Base-by-base conservation (phyloP, 2,329 filamentous ascomycete species). In the Paecilomyces variotii region DNA sequence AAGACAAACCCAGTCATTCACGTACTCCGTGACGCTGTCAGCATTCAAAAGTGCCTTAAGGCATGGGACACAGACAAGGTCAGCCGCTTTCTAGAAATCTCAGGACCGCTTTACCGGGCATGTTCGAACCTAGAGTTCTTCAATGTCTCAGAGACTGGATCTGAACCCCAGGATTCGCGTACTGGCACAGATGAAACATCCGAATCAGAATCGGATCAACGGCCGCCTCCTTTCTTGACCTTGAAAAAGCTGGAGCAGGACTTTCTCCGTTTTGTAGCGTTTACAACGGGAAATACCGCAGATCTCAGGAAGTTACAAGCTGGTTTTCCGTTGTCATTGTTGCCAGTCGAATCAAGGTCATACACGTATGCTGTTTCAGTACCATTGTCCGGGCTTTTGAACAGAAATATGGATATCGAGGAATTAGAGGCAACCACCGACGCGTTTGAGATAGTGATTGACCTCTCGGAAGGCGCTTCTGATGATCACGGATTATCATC, bases 51-150 rank as follows among this genome's bases (percentile, higher is more conserved):
- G 0, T 84, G 89, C 63, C 76, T 90, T 49, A 80, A 77, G 50
- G 76, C 82, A n/a, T 78, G 78, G 64, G 80, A 85, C 55, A 74
- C 80, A 28, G 75, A 79, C 39, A 84, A 83, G 63, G 78, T 87
- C 1, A 76, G 79, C 51, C 82, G 82, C 53, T 77, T 90, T 5
- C 72, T 89, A 27, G 78, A 80, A n/a, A 57, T 74, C 9, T 72
- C 71, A 0, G 72, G 71, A 6, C 72, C 71, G 1, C 80, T 88
- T 14, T 85, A 89, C 64, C 79, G 86, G 54, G 79, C 79, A 1
- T 89, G 86, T 67, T 87, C 86, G 10, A 91, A 89, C 64, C 82
- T 88, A 61, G 88, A 91, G 67, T 92, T 90, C 70, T 90, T 86
- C 76, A 91, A 91, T 64, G 76, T 89, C 14, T 86, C 86, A 1